Evolutionary conservation across 2,329 filamentous ascomycete species (phyloP), one percentile per base, ranked within the genome.

Genomic region (Penicillium digitatum): DNA sequence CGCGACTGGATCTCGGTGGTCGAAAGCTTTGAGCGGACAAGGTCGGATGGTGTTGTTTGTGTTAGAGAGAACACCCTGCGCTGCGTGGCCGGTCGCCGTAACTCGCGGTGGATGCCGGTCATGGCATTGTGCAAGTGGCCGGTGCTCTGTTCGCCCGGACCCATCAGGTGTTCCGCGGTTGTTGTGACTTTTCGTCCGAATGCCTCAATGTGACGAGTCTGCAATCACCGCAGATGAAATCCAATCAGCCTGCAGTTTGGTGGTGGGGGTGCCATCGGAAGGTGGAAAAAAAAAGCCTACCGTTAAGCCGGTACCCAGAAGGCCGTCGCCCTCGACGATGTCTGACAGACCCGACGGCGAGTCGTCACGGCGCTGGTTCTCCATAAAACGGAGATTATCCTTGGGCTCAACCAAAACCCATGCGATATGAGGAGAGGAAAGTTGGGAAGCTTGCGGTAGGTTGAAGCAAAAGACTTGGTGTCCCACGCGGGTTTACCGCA

Each of bases 131-230:
- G 87, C 74, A 96, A 97, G 74, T 91, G 87, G 55, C 79, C 74
- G 68, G 71, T 80, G 70, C 76, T 60, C 39, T 69, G 74, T 59
- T 87, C 83, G 64, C 76, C 70, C 54, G 87, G 85, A 42, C 83
- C 87, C 68, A 97, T 95, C 63, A 99, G 81, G 73, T 95, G 91
- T 68, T 86, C 89, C 54, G 94, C 94, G 20, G 94, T 97, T 27
- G 90, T 90, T 29, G 92, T 94, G 60, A 97, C 91, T 76, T 96
- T 99, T 70, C 93, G 87, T 63, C 91, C 86, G 75, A 99, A 96
- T 52, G 90, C 89, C 77, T 96, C 92, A 66, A 97, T 79, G 62
- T 94, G 89, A 66, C 90, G 88, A 52, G 90, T 86, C 91, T 96
- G 64, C 48, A 37, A 39, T 47, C 42, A 52, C 34, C 26, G 32